A percentile compares a stretch with the other conserved stretches of the same genome.
These are phyloP conservation scores for Euphorbia corollata DNA, from an alignment of 441 rosid species.

Conservation along the genomic window DNA sequence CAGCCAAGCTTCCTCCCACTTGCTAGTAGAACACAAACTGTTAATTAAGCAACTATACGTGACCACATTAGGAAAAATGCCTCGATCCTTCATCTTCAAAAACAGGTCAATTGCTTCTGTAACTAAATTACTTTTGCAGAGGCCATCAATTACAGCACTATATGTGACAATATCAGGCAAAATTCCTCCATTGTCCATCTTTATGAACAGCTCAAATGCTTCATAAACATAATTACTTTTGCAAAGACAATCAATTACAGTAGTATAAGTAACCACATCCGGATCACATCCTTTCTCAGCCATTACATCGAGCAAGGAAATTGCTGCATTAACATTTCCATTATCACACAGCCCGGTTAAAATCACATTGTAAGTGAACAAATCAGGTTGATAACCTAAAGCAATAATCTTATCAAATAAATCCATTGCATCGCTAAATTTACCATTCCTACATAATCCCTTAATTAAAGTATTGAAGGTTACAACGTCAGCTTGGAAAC, in stretches of 20 bases:
- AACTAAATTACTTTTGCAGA: neutral
- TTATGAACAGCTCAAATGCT: neutral
- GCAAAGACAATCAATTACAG: neutral
- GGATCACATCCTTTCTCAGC: conserved; percentile 14
- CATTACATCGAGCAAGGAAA: conserved; percentile 15
- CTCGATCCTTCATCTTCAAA: neutral
- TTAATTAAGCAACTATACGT: neutral
- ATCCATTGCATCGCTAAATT: conserved; percentile 16
- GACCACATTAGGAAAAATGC: neutral
- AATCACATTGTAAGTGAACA: conserved; percentile 10
- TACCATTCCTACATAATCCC: conserved; percentile 19
- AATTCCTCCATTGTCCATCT: neutral
- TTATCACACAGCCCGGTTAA: conserved; percentile 18
- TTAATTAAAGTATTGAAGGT: conserved; percentile 25
- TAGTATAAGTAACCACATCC: conserved; percentile 11
- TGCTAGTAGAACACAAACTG: neutral
- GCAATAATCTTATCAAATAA: conserved; percentile 1
- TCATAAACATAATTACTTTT: neutral
- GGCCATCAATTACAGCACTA: neutral
- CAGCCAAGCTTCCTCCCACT: neutral
- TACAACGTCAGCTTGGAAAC: conserved; percentile 16
- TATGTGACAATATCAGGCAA: neutral
- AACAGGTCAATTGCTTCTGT: neutral
- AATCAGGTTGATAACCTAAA: conserved; percentile 12
- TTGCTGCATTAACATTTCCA: conserved; percentile 3